Evolutionary conservation across 129 eudicot species (phyloP).

Genomic region (Arctium minus): DNA sequence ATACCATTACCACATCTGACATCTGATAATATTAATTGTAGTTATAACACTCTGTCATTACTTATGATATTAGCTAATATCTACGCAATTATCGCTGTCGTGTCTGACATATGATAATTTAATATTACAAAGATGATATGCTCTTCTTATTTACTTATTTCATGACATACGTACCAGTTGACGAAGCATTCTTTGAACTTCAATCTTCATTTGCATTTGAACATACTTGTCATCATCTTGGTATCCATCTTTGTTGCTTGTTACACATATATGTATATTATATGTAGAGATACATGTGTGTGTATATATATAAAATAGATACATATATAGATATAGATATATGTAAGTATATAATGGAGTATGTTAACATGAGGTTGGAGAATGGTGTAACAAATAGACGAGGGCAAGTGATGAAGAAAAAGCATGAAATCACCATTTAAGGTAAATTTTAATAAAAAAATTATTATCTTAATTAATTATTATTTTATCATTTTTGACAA

Average conservation of each 20-base stretch:
- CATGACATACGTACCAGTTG: not conserved
- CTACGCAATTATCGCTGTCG: not conserved
- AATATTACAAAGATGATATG: not conserved
- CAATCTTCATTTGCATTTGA: not conserved
- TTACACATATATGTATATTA: not conserved
- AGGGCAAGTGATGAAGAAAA: not conserved
- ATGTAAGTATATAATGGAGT: not conserved
- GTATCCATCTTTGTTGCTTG: not conserved
- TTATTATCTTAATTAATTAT: not conserved
- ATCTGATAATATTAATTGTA: not conserved
- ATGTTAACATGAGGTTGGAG: not conserved
- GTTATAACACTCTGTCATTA: not conserved
- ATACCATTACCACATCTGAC: not conserved
- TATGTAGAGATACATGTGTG: not conserved
- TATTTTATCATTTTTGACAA: not conserved
- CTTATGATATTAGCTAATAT: not conserved
- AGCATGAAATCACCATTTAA: not conserved
- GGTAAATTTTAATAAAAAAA: not conserved
- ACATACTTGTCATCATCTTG: not conserved
- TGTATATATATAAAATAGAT: not conserved
- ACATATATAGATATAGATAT: too few relatives aligned
- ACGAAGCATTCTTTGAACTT: not conserved
- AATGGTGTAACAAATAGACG: not conserved
- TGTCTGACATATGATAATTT: not conserved
- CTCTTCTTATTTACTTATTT: not conserved